Percentiles rank a stretch among this genome's conserved stretches.
phyloP scores from a whole-genome alignment of 139 green algal genomes.

The Tetradesmus lagerheimii region DNA sequence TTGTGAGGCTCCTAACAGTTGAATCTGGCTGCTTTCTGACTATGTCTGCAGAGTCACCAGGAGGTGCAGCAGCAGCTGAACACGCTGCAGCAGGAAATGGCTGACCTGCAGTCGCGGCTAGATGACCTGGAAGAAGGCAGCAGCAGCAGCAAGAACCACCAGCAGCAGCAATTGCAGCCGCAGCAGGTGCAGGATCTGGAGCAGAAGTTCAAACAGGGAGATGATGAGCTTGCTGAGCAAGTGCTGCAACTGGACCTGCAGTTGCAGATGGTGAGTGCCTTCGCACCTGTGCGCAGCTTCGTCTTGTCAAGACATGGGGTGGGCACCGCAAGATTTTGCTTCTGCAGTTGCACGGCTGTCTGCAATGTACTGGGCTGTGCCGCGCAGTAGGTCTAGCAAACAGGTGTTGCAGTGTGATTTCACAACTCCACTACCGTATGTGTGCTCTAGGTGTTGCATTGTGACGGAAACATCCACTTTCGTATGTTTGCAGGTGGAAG shows the following conservation, averaged over 20 bases:
- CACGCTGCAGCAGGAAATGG: not conserved
- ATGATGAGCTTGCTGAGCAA: not conserved
- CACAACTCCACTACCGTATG: too few species aligned
- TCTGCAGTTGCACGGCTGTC: not conserved
- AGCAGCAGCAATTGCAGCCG: not conserved
- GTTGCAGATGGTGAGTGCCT: conserved; percentile 14
- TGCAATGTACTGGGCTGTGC: too few species aligned
- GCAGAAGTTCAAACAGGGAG: not conserved
- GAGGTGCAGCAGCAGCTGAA: conserved; percentile 1
- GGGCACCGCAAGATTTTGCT: too few species aligned
- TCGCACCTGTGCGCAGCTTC: not conserved
- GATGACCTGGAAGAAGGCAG: not conserved
- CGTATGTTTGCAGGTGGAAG: not conserved
- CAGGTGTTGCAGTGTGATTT: too few species aligned
- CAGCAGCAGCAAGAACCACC: not conserved
- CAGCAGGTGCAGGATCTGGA: not conserved
- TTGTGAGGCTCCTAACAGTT: too few species aligned
- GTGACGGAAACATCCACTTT: too few species aligned
- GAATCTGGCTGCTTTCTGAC: not conserved
- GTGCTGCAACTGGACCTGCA: conserved; percentile 29
- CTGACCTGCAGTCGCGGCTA: not conserved
- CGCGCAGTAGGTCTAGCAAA: too few species aligned
- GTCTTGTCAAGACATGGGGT: not conserved
- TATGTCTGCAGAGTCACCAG: not conserved
- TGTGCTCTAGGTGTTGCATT: too few species aligned